A percentile compares a stretch with the other conserved stretches of the same genome.
Evolutionary conservation across 768 basidiomycete genomes (phyloP).

Genomic region (Boletus rufocinnamomeus): DNA sequence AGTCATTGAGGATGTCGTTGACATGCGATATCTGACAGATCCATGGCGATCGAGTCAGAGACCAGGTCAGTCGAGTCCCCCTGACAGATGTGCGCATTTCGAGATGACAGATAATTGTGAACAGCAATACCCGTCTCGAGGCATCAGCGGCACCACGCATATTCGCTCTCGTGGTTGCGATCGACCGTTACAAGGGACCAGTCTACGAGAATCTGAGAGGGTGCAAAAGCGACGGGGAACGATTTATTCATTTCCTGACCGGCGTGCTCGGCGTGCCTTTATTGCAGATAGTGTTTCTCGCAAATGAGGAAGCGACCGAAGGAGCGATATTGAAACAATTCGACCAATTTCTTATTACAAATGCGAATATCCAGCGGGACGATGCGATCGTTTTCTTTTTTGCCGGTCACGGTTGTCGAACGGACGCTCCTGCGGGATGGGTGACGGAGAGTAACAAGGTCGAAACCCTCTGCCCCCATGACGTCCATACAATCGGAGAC

Average conservation of each 20-base stretch:
- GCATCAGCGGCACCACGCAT: constrained; percentile 10
- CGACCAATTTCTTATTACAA: constrained; percentile 11
- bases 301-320: constrained; percentile 16
- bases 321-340: constrained; percentile 8
- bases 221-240: constrained; percentile 22
- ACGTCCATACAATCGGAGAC: constrained; percentile 2
- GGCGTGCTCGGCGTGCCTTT: constrained; percentile 16
- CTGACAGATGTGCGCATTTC: not conserved
- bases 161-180: constrained; percentile 21
- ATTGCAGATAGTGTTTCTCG: constrained; percentile 17
- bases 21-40: constrained; percentile 9
- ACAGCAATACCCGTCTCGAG: not conserved
- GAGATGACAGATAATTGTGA: not conserved
- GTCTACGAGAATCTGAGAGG: not conserved
- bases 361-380: constrained; percentile 10
- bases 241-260: constrained; percentile 15
- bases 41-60: not conserved
- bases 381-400: constrained; percentile 25
- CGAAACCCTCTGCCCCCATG: constrained; percentile 19
- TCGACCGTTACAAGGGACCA: constrained; percentile 14
- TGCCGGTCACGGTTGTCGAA: constrained; percentile 19
- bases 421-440: constrained; percentile 19
- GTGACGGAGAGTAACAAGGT: constrained; percentile 15
- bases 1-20: not conserved
- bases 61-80: constrained; percentile 2